Base-by-base conservation (phyloP, 2,329 filamentous ascomycete species). In the Phaeophleospora eucalypticola region DNA sequence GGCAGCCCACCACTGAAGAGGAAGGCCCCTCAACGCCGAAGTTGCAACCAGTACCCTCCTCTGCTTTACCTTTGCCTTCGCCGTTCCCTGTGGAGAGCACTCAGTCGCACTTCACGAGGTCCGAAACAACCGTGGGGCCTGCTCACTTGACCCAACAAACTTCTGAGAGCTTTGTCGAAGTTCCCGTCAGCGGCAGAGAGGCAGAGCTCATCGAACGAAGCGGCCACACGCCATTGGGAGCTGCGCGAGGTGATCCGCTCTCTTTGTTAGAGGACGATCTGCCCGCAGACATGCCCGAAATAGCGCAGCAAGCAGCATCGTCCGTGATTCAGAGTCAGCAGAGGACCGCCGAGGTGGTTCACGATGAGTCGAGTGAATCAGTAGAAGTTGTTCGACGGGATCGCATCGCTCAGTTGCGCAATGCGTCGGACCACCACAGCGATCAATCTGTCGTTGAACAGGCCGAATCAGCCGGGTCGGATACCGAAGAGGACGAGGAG, bases 11-110 rank as follows among this genome's bases (percentile, higher is more conserved):
- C 19, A 37, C 46, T 3, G 42, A 43, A 21, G 39, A 39, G 4
- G 32, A 53, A 41, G 48, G 56, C 15, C 65, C 64, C 4, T 41
- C 36, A 14, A 66, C 64, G 4, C 65, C 65, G 6, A 52, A 60
- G 33, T 49, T 67, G 12, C 51, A 54, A 15, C 60, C 65, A 19
- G 55, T 65, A 8, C 46, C 58, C 15, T 58, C 58, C 9, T 57
- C 58, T 9, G 54, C 47, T 9, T 41, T 67, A 14, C 61, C 65
- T 24, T 42, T 66, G n/a, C 64, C 63, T 3, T 66, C 65, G 14
- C 63, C 65, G 1, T 66, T 65, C 40, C 62, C 64, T 19, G 49
- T 44, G 1, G 53, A 56, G n/a, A 21, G 43, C 16, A 19, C 36
- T 20, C 44, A 45, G 33, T 16, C 33, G 18, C 46, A 43, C 2